Evolutionary conservation across 306 rosid genomes (phyloP).

Genomic region (Ceratonia siliqua): DNA sequence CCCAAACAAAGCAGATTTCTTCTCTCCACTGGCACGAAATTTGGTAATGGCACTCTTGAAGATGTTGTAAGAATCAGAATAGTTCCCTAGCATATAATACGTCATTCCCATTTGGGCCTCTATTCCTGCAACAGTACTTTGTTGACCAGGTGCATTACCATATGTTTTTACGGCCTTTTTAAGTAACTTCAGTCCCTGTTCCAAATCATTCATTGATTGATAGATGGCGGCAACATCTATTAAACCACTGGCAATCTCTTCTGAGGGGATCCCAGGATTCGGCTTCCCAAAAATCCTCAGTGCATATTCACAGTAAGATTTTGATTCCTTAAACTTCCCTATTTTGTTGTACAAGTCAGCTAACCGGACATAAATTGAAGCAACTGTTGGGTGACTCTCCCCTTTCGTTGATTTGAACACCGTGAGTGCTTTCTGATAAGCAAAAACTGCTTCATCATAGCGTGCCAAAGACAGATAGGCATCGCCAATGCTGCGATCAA

Average conservation of each 20-base stretch:
- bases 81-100: slow-evolving; percentile 78
- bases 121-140: slow-evolving; percentile 75
- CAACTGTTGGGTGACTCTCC: slow-evolving; percentile 73
- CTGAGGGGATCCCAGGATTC: slow-evolving; percentile 57
- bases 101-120: slow-evolving; percentile 89
- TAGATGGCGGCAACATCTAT: slow-evolving; percentile 77
- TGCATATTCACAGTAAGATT: slow-evolving; percentile 76
- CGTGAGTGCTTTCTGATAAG: slow-evolving; percentile 76
- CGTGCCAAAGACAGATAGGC: slow-evolving; percentile 70
- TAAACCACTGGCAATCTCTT: slow-evolving; percentile 81
- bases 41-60: slow-evolving; percentile 61
- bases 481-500: slow-evolving; percentile 85
- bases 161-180: slow-evolving; percentile 74
- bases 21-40: slow-evolving; percentile 74
- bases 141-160: slow-evolving; percentile 64
- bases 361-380: slow-evolving; percentile 74
- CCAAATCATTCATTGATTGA: slow-evolving; percentile 80
- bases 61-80: slow-evolving; percentile 61
- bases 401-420: slow-evolving; percentile 76
- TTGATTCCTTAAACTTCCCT: slow-evolving; percentile 80
- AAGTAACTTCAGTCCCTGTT: slow-evolving; percentile 70
- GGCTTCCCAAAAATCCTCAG: slow-evolving; percentile 62
- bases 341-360: slow-evolving; percentile 80
- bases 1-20: slow-evolving; percentile 74
- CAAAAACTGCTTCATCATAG: slow-evolving; percentile 74